Evolutionary conservation across 1,139 yeast species (phyloP), one percentile per base, ranked within the genome.

Genomic region (Pichia sp.): DNA sequence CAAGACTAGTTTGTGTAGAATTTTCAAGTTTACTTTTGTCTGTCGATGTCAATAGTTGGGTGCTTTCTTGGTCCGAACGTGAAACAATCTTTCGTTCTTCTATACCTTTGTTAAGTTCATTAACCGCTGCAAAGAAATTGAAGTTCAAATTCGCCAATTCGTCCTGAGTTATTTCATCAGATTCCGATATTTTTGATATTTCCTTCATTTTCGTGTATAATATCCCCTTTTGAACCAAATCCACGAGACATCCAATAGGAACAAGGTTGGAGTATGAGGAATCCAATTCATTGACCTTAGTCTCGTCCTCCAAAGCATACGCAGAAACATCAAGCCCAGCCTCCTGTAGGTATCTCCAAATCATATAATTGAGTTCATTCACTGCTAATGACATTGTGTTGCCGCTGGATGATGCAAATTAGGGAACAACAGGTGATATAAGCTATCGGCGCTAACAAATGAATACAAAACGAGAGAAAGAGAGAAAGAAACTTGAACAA

Each of bases 311-410:
- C 40, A 92, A 66, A 0, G 97, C 95, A 58, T 75, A 80, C 0
- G 96, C 92, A 2, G 95, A 73, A 35, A 86, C 71, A 46, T 85
- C 94, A 47, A 73, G 70, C 1, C 96, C 97, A 6, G 86, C 73
- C 61, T 92, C 98, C 61, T 87, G 95, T 39, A 90, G 72, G 60
- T 92, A 92, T 54, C 97, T 69, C 96, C 97, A 92, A 49, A 92
- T 77, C 58, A 92, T 73, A 62, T 92, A 90, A 69, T 92, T 92
- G 48, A 92, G 73, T 66, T 90, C 95, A 48, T 76, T 79, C 51
- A 95, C 83, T 5, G 95, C 77, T 45, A 92, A 69, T 34, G 95
- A 82, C 96, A 87, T 87, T 16, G 23, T 16, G 23, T 16, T 16
- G 23, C 23, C 23, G 23, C 23, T 16, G 23, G 23, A 16, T 16